Percentiles rank a stretch among this genome's conserved stretches.
Conservation (phyloP, 176 grass and related monocot genomes). For the Poa annua region DNA sequence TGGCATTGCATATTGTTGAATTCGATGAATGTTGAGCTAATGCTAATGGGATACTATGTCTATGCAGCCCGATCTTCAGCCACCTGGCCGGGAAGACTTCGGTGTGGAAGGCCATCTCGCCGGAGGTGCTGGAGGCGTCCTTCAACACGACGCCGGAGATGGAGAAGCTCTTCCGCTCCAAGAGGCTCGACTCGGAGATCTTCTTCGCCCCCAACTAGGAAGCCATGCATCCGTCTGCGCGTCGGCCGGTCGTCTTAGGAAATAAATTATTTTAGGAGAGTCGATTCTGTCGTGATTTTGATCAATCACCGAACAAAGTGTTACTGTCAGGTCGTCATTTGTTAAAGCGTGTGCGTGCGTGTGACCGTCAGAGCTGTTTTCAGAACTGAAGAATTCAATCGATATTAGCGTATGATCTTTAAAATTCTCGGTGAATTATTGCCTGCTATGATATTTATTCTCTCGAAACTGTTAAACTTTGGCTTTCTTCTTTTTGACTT, state of each 20-base stretch:
- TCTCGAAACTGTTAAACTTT: too few relatives aligned
- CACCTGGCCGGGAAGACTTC: conserved; percentile 80
- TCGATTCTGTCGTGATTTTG: background rate
- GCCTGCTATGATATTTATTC: too few relatives aligned
- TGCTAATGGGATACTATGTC: too few relatives aligned
- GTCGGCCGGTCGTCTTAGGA: background rate
- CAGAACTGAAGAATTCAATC: background rate
- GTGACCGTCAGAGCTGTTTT: background rate
- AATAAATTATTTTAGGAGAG: background rate
- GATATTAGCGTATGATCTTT: background rate
- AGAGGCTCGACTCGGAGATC: conserved; percentile 79
- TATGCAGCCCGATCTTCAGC: conserved; percentile 74
- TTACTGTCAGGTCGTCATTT: background rate
- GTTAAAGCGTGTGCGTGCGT: background rate
- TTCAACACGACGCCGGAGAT: conserved; percentile 77
- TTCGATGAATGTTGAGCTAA: background rate
- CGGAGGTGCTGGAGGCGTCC: conserved; percentile 62
- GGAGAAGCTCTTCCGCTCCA: conserved; percentile 87
- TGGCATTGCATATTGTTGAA: background rate
- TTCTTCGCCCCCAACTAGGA: conserved; percentile 79
- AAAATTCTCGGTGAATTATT: too few relatives aligned
- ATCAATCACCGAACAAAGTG: background rate
- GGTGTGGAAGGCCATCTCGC: conserved; percentile 87
- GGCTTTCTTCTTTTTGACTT: too few relatives aligned
- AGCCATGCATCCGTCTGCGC: background rate